Evolutionary conservation across 2,329 filamentous ascomycete species (phyloP).

Genomic region (Ophiocordyceps camponoti-saundersi): DNA sequence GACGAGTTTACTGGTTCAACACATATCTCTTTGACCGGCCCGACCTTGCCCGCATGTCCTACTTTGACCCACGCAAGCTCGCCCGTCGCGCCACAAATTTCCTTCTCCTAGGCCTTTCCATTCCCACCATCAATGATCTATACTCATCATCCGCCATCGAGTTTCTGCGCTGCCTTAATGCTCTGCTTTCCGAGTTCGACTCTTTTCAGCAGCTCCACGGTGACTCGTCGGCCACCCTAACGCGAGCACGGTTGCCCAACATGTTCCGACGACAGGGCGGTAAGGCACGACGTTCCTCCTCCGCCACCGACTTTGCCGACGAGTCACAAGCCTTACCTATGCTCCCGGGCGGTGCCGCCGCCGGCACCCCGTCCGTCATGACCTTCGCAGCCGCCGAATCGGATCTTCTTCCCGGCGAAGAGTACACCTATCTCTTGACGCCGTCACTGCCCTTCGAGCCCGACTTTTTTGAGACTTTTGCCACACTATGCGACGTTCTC

Average conservation of each 20-base stretch:
- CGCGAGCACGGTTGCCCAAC: slow-evolving; percentile 62
- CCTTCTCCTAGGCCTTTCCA: slow-evolving; percentile 77
- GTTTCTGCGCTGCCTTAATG: slow-evolving; percentile 73
- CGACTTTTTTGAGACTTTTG: slow-evolving; percentile 93
- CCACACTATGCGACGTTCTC: slow-evolving; percentile 84
- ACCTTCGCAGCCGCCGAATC: slow-evolving; percentile 41
- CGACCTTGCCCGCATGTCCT: slow-evolving; percentile 68
- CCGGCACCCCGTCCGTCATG: slow-evolving; percentile 26
- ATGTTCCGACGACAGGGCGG: slow-evolving; percentile 58
- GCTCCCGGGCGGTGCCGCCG: slow-evolving; percentile 11
- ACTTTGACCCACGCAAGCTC: slow-evolving; percentile 70
- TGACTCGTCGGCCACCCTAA: slow-evolving; percentile 48
- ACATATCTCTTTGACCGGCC: slow-evolving; percentile 78
- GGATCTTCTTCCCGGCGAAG: slow-evolving; percentile 63
- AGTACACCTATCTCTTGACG: slow-evolving; percentile 80
- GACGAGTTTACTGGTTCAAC: slow-evolving; percentile 95
- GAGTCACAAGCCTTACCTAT: slow-evolving; percentile 12
- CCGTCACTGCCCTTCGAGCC: slow-evolving; percentile 88
- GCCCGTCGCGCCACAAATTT: slow-evolving; percentile 86
- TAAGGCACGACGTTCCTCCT: slow-evolving; percentile 39
- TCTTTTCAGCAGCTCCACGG: slow-evolving; percentile 79
- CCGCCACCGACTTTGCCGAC: slow-evolving; percentile 22
- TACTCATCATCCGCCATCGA: slow-evolving; percentile 66
- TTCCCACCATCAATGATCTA: slow-evolving; percentile 79
- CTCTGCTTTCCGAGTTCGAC: slow-evolving; percentile 80